Percentiles rank a stretch among this genome's conserved stretches.
Conservation (phyloP, 345 rosid species). For the Citrus medica region DNA sequence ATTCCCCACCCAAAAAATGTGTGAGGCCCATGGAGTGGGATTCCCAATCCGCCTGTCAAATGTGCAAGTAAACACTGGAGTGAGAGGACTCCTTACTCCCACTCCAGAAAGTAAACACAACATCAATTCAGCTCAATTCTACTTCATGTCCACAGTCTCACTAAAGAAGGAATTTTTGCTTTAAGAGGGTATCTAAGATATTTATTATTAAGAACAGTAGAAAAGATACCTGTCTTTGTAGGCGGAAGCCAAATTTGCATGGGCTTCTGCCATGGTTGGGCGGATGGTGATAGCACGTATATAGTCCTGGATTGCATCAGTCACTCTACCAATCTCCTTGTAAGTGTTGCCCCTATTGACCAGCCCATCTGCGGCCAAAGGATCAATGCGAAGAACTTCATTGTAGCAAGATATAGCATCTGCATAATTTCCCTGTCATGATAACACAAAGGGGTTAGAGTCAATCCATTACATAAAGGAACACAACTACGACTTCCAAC, state of each 20-base stretch:
- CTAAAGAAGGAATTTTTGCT: background rate
- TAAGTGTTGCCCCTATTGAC: constrained; percentile 96
- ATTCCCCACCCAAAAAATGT: no score
- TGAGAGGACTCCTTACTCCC: no score
- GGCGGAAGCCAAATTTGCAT: constrained; percentile 99
- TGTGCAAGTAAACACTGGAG: no score
- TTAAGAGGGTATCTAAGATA: background rate
- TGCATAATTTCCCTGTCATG: constrained; percentile 73
- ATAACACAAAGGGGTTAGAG: constrained; percentile 3
- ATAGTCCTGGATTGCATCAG: constrained; percentile 96
- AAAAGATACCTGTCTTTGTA: constrained; percentile 85
- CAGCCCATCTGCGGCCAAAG: constrained; percentile 95
- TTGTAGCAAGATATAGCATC: constrained; percentile 98
- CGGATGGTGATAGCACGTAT: constrained; percentile 71
- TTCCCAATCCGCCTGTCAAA: no score
- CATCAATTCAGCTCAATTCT: background rate
- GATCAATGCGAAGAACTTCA: constrained; percentile 97
- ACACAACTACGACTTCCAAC: background rate
- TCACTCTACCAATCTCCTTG: constrained; percentile 94
- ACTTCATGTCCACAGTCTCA: background rate
- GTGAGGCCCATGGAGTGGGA: no score
- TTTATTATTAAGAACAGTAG: background rate
- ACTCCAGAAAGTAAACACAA: no score
- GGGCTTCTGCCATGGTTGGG: constrained; percentile 98
- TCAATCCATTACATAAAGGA: background rate